Base-by-base conservation (phyloP, 2,329 filamentous ascomycete species). In the Fusarium sororula region DNA sequence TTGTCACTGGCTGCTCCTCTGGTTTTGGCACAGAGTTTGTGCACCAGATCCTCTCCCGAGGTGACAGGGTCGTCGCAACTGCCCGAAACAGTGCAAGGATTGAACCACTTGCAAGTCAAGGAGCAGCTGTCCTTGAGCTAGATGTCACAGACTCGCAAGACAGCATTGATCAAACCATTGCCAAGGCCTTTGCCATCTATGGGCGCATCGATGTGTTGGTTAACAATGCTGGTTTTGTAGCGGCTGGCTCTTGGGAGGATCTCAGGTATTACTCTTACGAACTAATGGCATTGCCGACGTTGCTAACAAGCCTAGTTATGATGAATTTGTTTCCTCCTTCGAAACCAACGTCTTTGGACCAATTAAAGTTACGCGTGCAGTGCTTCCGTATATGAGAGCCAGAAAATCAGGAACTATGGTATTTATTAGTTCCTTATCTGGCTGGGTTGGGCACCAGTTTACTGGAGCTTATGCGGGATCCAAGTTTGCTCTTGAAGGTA, bases 201-300 rank as follows among this genome's bases (percentile, higher is more conserved):
- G 81, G 80, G 1, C 76, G 68, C 13, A 79, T 83, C 22, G 80
- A 83, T 32, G 69, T 82, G 10, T 59, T 82, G 22, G 69, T 82
- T 26, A 83, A 83, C 67, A 82, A 82, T 50, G 82, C 81, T 14
- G 81, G 79, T 37, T 79, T 76, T 37, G 79, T 78, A 3, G 64
- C 74, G 5, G 67, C 79, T 47, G 77, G 74, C 17, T 70, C 71
- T 22, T 75, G 75, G 35, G 82, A 83, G 20, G 81, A 83, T 37
- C 76, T 80, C 15, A 68, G 74, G 81, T 82, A 70, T 7, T 18
- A 3, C 15, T 13, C 11, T 30, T 22, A 3, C 10, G 13, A 10
- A 14, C 9, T 6, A 10, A 7, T 13, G 2, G 1, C 8, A 10
- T 11, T 10, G 4, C 10, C 10, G 18, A 5, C 22, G 20, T 24